Evolutionary conservation across 257 asterid species (phyloP).

Genomic region (Salvia splendens): DNA sequence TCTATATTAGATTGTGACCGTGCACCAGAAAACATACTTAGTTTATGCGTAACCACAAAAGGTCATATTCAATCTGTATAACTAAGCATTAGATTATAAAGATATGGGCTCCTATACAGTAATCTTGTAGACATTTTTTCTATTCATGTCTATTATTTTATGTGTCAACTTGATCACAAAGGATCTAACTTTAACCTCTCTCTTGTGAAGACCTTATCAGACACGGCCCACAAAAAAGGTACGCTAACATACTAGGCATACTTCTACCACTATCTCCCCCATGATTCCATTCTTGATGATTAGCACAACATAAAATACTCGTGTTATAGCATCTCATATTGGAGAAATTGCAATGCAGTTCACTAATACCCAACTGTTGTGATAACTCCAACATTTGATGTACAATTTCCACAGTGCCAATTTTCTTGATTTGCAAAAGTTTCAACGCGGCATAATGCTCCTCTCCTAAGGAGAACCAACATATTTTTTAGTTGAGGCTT

Average conservation of each 20-base stretch:
- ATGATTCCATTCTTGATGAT: slow-evolving; percentile 1
- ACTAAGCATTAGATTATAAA: slow-evolving; percentile 4
- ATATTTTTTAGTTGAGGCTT: not conserved
- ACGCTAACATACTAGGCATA: slow-evolving; percentile 16
- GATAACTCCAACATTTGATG: not conserved
- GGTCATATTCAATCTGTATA: not conserved
- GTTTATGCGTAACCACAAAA: slow-evolving; percentile 10
- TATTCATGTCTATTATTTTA: slow-evolving; percentile 37
- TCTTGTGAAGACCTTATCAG: slow-evolving; percentile 17
- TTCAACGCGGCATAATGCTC: not conserved
- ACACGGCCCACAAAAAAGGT: slow-evolving; percentile 18
- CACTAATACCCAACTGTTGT: not conserved
- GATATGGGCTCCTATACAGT: not conserved
- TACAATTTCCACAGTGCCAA: not conserved
- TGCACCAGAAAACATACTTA: not conserved
- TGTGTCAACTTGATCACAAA: slow-evolving; percentile 34
- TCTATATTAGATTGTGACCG: not conserved
- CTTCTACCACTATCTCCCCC: slow-evolving; percentile 21
- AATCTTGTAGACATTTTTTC: slow-evolving; percentile 18
- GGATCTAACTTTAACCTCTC: slow-evolving; percentile 20
- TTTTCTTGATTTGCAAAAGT: not conserved
- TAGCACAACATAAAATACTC: slow-evolving; percentile 10
- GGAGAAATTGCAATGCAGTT: slow-evolving; percentile 3
- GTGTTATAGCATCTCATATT: not conserved
- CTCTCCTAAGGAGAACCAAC: not conserved